Percentiles rank a stretch among this genome's conserved stretches.
Conservation (phyloP, 768 basidiomycete genomes). For the Hemileccinum rubropunctum region DNA sequence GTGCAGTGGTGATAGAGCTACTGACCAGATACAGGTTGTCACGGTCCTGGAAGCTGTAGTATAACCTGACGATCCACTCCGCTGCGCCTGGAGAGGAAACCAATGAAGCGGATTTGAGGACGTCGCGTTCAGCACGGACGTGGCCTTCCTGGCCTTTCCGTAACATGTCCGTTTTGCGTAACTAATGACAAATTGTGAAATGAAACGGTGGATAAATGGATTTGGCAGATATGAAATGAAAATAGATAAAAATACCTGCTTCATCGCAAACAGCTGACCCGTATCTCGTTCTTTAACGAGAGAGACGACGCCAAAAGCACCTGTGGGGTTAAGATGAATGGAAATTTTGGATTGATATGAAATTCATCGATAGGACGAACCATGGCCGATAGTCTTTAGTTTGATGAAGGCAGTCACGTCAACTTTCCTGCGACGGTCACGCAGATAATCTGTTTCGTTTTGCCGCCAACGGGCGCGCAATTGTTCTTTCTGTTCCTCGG, state of each 20-base stretch:
- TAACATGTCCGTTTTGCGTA: conserved; percentile 89
- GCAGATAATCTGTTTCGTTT: conserved; percentile 89
- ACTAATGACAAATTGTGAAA: conserved; percentile 40
- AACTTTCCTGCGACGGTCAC: conserved; percentile 79
- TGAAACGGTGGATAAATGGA: conserved; percentile 23
- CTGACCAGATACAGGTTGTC: conserved; percentile 92
- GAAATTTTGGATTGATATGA: conserved; percentile 14
- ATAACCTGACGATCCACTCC: conserved; percentile 92
- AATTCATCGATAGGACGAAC: conserved; percentile 41
- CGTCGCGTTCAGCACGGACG: conserved; percentile 91
- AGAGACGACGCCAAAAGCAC: conserved; percentile 95
- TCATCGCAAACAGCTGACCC: conserved; percentile 91
- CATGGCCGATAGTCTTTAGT: conserved; percentile 93
- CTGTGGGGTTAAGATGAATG: conserved; percentile 41
- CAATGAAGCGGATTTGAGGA: conserved; percentile 86
- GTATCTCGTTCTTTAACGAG: conserved; percentile 81
- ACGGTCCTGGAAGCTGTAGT: conserved; percentile 93
- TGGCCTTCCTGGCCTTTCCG: conserved; percentile 97
- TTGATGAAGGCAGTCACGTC: conserved; percentile 83
- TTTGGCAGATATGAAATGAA: conserved; percentile 28
- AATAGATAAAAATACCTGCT: conserved; percentile 61
- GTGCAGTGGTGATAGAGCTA: conserved; percentile 34
- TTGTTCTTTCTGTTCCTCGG: conserved; percentile 65
- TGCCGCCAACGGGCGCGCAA: conserved; percentile 74
- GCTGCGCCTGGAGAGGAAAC: conserved; percentile 70